These are phyloP conservation scores for Eucommia ulmoides DNA, from an alignment of 257 asterid species.

Conservation along the genomic window DNA sequence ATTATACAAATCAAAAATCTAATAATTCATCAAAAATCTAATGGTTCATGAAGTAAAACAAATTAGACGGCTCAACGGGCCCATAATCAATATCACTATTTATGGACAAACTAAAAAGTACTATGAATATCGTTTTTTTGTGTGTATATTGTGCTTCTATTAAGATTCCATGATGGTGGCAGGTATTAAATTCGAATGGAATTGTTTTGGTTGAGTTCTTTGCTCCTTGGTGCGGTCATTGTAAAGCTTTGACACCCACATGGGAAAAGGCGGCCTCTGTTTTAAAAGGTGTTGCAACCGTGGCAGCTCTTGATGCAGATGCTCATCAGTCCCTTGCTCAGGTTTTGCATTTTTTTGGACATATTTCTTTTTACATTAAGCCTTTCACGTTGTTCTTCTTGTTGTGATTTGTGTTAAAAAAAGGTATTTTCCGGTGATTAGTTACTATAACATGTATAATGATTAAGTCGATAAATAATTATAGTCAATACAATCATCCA, in stretches of 20 bases:
- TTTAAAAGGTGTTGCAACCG: slow-evolving; percentile 84
- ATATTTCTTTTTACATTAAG: too few relatives aligned
- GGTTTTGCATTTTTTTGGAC: slow-evolving; percentile 33
- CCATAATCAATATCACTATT: slow-evolving; percentile 5
- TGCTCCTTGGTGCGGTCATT: slow-evolving; percentile 99
- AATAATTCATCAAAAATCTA: not conserved
- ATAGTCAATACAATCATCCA: too few relatives aligned
- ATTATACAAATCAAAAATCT: not conserved
- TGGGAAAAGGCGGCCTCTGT: slow-evolving; percentile 89
- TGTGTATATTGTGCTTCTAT: slow-evolving; percentile 3
- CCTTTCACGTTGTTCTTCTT: too few relatives aligned
- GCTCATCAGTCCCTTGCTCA: slow-evolving; percentile 87
- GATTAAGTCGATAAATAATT: too few relatives aligned
- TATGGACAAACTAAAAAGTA: not conserved
- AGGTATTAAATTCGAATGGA: slow-evolving; percentile 85
- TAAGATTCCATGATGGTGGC: slow-evolving; percentile 9
- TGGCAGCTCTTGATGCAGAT: slow-evolving; percentile 96
- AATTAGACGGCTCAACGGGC: too few relatives aligned
- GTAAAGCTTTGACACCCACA: slow-evolving; percentile 71
- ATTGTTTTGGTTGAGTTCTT: slow-evolving; percentile 85
- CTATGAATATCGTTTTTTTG: not conserved
- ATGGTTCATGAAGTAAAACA: not conserved
- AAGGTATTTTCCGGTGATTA: too few relatives aligned
- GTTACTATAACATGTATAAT: too few relatives aligned
- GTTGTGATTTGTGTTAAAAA: too few relatives aligned